Conservation (phyloP, 2,329 filamentous ascomycete species). For the Colletotrichum sp. region DNA sequence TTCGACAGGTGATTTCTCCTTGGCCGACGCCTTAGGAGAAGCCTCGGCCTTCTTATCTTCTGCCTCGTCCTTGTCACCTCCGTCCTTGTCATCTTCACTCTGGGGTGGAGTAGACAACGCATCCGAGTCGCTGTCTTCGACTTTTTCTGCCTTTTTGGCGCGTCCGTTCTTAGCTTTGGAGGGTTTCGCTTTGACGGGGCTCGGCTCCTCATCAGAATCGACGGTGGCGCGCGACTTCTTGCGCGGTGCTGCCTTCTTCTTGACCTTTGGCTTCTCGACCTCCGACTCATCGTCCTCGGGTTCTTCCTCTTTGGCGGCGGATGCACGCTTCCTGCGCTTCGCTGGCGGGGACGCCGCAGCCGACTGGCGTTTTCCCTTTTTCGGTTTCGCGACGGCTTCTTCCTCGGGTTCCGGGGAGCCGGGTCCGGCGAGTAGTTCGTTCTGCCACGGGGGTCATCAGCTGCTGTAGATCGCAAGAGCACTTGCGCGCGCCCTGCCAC, state of each 20-base stretch:
- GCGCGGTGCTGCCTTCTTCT: conserved; percentile 28
- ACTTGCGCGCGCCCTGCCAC: conserved; percentile 27
- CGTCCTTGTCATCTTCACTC: conserved; percentile 26
- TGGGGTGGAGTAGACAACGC: neutral
- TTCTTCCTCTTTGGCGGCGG: conserved; percentile 36
- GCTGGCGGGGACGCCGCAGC: conserved; percentile 39
- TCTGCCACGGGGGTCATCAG: neutral
- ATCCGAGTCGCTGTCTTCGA: conserved; percentile 15
- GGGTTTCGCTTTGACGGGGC: conserved; percentile 25
- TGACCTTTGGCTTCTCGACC: conserved; percentile 24
- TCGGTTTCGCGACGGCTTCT: conserved; percentile 26
- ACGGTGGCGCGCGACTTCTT: conserved; percentile 30
- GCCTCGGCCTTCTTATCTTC: conserved; percentile 23
- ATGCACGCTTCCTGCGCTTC: conserved; percentile 43
- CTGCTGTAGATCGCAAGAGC: too few species aligned
- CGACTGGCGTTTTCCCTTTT: conserved; percentile 38
- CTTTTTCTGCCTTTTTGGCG: neutral
- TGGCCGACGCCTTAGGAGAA: neutral
- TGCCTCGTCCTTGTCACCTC: conserved; percentile 12
- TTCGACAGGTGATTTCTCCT: neutral
- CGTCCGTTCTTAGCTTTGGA: conserved; percentile 17
- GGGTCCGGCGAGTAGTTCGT: neutral
- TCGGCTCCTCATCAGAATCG: conserved; percentile 34
- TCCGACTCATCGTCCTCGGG: conserved; percentile 25
- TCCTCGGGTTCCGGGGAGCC: neutral